Conservation (phyloP, 164 flowering plant genomes). For the Umbilicus rupestris region DNA sequence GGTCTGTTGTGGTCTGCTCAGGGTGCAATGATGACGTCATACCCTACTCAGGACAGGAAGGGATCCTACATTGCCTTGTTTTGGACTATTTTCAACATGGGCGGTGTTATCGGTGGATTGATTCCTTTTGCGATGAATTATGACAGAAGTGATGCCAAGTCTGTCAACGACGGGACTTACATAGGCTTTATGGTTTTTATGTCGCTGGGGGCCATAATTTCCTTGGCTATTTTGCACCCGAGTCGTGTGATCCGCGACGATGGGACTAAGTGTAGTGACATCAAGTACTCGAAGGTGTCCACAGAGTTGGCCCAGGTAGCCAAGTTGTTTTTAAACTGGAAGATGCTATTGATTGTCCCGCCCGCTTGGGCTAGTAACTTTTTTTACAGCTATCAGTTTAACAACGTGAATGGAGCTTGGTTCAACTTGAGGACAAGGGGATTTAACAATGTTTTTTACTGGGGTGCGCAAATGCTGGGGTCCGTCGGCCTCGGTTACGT, state of each 20-base stretch:
- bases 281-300: slow-evolving; percentile 48
- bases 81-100: slow-evolving; percentile 88
- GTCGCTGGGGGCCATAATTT: slow-evolving; percentile 14
- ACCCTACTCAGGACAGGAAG: slow-evolving; percentile 55
- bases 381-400: slow-evolving; percentile 83
- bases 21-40: slow-evolving; percentile 94
- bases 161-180: slow-evolving; percentile 82
- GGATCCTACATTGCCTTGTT: slow-evolving; percentile 73
- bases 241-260: slow-evolving; percentile 57
- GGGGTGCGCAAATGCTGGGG: slow-evolving; percentile 97
- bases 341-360: slow-evolving; percentile 63
- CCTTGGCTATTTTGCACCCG: slow-evolving; percentile 63
- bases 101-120: slow-evolving; percentile 89
- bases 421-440: slow-evolving; percentile 85
- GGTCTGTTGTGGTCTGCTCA: slow-evolving; percentile 87
- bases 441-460: slow-evolving; percentile 80
- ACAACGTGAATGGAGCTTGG: slow-evolving; percentile 56
- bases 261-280: slow-evolving; percentile 44
- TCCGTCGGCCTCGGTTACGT: slow-evolving; percentile 63
- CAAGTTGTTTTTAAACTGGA: slow-evolving; percentile 69
- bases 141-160: slow-evolving; percentile 36
- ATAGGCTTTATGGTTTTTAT: slow-evolving; percentile 85
- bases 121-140: slow-evolving; percentile 74
- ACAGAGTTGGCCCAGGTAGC: slow-evolving; percentile 43
- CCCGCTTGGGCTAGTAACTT: slow-evolving; percentile 92